Evolutionary conservation across 345 rosid species (phyloP).

Genomic region (Rhodamnia argentea): DNA sequence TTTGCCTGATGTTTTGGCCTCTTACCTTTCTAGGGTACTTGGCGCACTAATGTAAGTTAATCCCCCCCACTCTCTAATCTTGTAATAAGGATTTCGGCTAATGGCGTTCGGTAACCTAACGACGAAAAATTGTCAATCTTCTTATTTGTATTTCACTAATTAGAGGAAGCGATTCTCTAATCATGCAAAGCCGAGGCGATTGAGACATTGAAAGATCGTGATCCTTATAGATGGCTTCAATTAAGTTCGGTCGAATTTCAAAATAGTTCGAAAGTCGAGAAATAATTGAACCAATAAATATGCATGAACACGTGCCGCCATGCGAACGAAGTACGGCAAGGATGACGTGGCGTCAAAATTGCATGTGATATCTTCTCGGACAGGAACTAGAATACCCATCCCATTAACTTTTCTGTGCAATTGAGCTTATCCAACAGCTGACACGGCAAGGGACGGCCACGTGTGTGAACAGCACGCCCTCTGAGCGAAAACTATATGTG

Average conservation of each 20-base stretch:
- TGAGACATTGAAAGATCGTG: background rate
- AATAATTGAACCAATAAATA: background rate
- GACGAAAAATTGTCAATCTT: background rate
- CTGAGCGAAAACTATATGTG: background rate
- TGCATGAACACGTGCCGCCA: background rate
- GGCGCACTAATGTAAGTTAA: slow-evolving; percentile 17
- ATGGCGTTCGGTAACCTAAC: background rate
- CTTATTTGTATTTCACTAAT: background rate
- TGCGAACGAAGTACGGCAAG: too few relatives aligned
- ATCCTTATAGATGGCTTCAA: background rate
- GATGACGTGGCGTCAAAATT: too few relatives aligned
- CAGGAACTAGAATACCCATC: too few relatives aligned
- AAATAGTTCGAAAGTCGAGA: background rate
- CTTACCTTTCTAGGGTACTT: background rate
- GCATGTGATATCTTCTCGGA: too few relatives aligned
- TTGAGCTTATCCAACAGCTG: background rate
- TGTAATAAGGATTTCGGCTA: background rate
- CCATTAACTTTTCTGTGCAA: too few relatives aligned
- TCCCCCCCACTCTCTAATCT: background rate
- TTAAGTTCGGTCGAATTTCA: background rate
- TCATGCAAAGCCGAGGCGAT: background rate
- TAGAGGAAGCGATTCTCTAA: background rate
- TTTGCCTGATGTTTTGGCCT: background rate
- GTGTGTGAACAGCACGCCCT: background rate
- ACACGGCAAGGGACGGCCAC: background rate